Evolutionary conservation across 139 green algal genomes (phyloP).

Genomic region (Auxenochlorella pyrenoidosa): DNA sequence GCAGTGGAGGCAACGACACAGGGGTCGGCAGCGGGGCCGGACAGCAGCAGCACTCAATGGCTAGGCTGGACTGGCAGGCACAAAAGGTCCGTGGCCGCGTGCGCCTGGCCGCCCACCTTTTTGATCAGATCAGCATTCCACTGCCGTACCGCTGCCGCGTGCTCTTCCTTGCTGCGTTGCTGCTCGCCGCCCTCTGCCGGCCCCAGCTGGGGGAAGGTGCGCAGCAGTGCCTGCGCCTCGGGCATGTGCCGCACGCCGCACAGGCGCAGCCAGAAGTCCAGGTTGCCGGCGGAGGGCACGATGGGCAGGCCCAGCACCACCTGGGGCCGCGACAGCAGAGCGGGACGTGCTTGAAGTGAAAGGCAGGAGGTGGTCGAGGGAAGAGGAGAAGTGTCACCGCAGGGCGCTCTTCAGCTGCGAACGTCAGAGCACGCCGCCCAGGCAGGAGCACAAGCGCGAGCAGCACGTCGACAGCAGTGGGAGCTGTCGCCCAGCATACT

Average conservation of each 20-base stretch:
- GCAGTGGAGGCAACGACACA: no score
- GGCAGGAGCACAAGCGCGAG: no score
- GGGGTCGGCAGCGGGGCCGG: no score
- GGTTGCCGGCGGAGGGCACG: constrained; percentile 61
- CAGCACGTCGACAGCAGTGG: no score
- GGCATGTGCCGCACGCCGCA: constrained; percentile 40
- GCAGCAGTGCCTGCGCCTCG: constrained; percentile 35
- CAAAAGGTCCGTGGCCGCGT: no score
- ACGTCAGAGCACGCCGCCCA: no score
- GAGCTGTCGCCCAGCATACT: no score
- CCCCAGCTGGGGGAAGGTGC: constrained; percentile 34
- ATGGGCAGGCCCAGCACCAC: constrained; percentile 74
- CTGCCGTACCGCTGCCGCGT: constrained; percentile 1
- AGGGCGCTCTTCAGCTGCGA: no score
- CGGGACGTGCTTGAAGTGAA: background rate
- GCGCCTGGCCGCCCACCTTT: background rate
- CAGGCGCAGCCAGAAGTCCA: constrained; percentile 75
- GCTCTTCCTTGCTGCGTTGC: background rate
- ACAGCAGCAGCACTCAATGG: no score
- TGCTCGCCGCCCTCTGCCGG: background rate
- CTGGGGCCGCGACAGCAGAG: background rate
- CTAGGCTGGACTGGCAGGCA: no score
- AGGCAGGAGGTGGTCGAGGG: no score
- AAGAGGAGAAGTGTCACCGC: no score
- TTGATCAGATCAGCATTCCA: constrained; percentile 56